These are phyloP conservation scores for Plasmopara muralis DNA, from an alignment of 352 stramenopile species.

Conservation along the genomic window DNA sequence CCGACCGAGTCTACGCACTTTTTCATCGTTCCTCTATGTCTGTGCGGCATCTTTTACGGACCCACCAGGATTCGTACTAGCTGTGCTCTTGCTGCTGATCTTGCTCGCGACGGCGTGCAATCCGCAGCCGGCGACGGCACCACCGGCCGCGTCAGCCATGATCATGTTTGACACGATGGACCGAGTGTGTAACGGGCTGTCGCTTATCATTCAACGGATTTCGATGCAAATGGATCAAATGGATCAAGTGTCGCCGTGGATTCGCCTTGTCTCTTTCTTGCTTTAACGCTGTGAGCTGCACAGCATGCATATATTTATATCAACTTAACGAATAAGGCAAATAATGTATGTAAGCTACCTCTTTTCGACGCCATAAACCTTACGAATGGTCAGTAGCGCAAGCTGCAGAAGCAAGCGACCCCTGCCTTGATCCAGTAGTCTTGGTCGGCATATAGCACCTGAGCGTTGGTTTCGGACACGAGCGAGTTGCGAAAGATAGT, in stretches of 20 bases:
- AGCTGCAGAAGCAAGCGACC: constrained; percentile 90
- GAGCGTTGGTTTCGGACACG: constrained; percentile 90
- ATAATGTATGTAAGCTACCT: constrained; percentile 9
- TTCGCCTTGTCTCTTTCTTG: constrained; percentile 52
- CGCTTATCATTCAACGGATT: constrained; percentile 60
- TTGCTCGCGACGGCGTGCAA: constrained; percentile 55
- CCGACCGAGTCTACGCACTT: constrained; percentile 42
- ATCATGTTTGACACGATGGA: constrained; percentile 47
- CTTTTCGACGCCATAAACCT: not conserved
- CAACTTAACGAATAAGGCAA: constrained; percentile 17
- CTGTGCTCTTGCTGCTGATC: constrained; percentile 54
- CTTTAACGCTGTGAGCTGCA: constrained; percentile 21
- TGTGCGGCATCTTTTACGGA: constrained; percentile 61
- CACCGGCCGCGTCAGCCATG: constrained; percentile 30
- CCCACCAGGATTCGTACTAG: constrained; percentile 67
- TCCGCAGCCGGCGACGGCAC: constrained; percentile 39
- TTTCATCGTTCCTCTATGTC: constrained; percentile 68
- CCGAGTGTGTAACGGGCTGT: constrained; percentile 50
- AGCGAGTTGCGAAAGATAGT: constrained; percentile 83
- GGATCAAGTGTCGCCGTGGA: constrained; percentile 46
- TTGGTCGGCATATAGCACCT: constrained; percentile 88
- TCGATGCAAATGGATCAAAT: constrained; percentile 50
- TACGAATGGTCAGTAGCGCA: constrained; percentile 73
- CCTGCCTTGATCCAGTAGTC: constrained; percentile 95
- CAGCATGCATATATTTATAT: constrained; percentile 34